Percentiles rank a stretch among this genome's conserved stretches.
Evolutionary conservation across 768 basidiomycete species (phyloP).

Genomic region (Kwoniella dendrophila): DNA sequence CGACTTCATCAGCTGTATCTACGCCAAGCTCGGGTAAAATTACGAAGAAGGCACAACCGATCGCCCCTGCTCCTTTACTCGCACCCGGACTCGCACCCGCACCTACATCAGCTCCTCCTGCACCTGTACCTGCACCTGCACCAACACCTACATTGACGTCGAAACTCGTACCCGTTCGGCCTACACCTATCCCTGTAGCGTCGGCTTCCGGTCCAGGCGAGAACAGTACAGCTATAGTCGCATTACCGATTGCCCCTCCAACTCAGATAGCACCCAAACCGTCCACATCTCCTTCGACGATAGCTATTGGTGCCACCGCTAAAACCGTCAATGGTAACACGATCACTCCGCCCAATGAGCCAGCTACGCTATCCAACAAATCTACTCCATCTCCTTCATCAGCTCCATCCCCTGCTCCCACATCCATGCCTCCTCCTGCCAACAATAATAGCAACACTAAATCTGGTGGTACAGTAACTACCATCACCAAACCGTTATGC

Average conservation of each 20-base stretch:
- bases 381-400: constrained; percentile 4
- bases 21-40: not conserved
- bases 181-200: constrained; percentile 12
- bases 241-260: constrained; percentile 10
- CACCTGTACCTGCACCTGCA: not conserved
- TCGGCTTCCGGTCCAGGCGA: constrained; percentile 5
- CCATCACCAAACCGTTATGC: constrained; percentile 30
- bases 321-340: not conserved
- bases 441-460: constrained; percentile 3
- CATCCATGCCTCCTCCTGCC: constrained; percentile 1
- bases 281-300: not conserved
- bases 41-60: not conserved
- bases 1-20: not conserved
- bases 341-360: constrained; percentile 9
- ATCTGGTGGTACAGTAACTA: constrained; percentile 15
- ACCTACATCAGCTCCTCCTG: not conserved
- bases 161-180: constrained; percentile 5
- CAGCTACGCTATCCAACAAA: constrained; percentile 2
- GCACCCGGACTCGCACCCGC: not conserved
- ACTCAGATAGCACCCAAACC: not conserved
- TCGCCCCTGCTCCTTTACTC: constrained; percentile 3
- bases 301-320: not conserved
- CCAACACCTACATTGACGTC: no score
- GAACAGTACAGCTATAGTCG: constrained; percentile 6
- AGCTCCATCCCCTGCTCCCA: not conserved